Conservation (phyloP, 2,329 filamentous ascomycete species). For the Saccharata proteae region DNA sequence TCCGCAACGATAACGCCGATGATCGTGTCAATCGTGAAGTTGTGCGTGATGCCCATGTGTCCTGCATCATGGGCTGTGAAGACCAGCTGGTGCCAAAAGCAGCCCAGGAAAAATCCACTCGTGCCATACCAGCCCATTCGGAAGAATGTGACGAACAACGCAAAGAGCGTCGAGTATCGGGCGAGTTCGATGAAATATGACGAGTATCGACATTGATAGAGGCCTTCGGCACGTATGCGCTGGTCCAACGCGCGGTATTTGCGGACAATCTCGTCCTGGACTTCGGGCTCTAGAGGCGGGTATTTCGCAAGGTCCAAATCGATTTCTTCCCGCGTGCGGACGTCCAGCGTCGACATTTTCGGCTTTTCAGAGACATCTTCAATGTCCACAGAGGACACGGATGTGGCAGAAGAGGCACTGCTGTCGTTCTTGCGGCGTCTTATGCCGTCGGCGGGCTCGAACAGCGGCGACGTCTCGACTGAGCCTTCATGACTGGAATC, state of each 20-base stretch:
- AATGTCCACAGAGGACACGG: conserved; percentile 41
- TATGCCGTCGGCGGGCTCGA: conserved; percentile 34
- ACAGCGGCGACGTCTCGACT: conserved; percentile 42
- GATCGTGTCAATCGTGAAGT: conserved; percentile 68
- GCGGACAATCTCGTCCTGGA: conserved; percentile 61
- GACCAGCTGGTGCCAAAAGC: conserved; percentile 87
- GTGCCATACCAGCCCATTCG: conserved; percentile 34
- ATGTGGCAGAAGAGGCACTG: conserved; percentile 45
- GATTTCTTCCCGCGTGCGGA: conserved; percentile 62
- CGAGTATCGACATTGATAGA: conserved; percentile 75
- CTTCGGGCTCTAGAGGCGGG: conserved; percentile 59
- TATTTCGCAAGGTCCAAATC: conserved; percentile 68
- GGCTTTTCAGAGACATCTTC: conserved; percentile 24
- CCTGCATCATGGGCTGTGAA: conserved; percentile 92
- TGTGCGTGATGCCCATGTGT: conserved; percentile 94
- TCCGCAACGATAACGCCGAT: conserved; percentile 88
- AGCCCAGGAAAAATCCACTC: conserved; percentile 64
- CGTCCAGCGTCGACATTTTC: conserved; percentile 54
- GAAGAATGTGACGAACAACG: conserved; percentile 42
- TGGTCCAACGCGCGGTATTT: conserved; percentile 74
- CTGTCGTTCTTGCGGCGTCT: conserved; percentile 26
- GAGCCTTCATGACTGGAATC: conserved; percentile 19
- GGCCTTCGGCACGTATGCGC: conserved; percentile 57
- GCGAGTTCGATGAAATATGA: conserved; percentile 63
- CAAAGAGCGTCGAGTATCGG: conserved; percentile 60